Evolutionary conservation across 192 early-diverging fungal species (phyloP).

Genomic region (Physocladia obscura): DNA sequence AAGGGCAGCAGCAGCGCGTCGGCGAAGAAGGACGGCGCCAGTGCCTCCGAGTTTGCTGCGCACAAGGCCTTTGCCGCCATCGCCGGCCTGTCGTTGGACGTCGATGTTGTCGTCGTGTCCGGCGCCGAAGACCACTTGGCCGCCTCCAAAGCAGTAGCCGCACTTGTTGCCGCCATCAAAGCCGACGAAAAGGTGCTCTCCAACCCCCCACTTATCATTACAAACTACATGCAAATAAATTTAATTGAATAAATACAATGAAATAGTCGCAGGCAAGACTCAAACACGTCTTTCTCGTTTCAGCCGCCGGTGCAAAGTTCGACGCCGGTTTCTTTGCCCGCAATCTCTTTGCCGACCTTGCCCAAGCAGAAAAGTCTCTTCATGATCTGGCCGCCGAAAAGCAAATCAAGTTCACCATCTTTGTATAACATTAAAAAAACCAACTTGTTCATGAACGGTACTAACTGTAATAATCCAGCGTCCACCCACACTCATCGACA

Average conservation of each 20-base stretch:
- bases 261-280: not conserved
- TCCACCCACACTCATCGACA: conserved; percentile 21
- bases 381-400: conserved; percentile 1
- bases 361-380: not conserved
- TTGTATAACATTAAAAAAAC: not conserved
- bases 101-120: conserved; percentile 9
- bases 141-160: not conserved
- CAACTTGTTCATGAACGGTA: not conserved
- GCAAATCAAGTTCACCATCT: conserved; percentile 21
- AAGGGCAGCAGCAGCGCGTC: not conserved
- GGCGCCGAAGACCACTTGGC: conserved; percentile 14
- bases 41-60: not conserved
- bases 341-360: conserved; percentile 2
- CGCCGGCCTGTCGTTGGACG: not conserved
- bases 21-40: not conserved
- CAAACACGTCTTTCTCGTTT: conserved; percentile 24
- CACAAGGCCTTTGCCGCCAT: conserved; percentile 2
- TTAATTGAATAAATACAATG: not conserved
- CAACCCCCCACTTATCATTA: not conserved
- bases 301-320: conserved; percentile 1
- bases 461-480: not conserved
- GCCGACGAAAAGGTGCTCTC: not conserved
- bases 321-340: not conserved
- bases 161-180: not conserved
- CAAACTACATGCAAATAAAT: not conserved